These are phyloP conservation scores for Scorias spongiosa DNA, from an alignment of 2,329 filamentous ascomycete species.

Conservation along the genomic window DNA sequence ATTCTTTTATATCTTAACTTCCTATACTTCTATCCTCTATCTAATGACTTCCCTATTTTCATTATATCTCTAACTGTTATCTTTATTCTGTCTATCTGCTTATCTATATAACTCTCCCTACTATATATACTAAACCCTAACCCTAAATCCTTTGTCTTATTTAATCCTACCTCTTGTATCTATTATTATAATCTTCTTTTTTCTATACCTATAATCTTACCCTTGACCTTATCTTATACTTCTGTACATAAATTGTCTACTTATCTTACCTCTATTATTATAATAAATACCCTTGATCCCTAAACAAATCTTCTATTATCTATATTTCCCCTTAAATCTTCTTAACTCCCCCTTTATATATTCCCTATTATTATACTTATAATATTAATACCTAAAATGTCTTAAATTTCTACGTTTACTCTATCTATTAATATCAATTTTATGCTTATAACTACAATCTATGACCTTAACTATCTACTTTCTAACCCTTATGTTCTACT, in stretches of 20 bases:
- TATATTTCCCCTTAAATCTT: background rate
- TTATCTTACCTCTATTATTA: background rate
- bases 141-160: background rate
- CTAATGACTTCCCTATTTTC: background rate
- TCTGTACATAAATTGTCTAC: background rate
- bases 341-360: background rate
- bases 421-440: background rate
- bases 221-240: background rate
- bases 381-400: too few relatives aligned
- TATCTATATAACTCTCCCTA: background rate
- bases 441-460: background rate
- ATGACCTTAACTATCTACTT: background rate
- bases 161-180: background rate
- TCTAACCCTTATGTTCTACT: background rate
- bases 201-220: background rate
- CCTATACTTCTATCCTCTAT: background rate
- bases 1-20: background rate
- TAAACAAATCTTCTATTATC: too few relatives aligned
- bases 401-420: too few relatives aligned
- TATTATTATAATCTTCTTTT: background rate
- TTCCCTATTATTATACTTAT: too few relatives aligned
- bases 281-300: background rate
- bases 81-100: background rate
- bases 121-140: background rate
- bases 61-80: background rate